Percentiles rank a stretch among this genome's conserved stretches.
phyloP scores from a whole-genome alignment of 495 filamentous ascomycete species.

The Staphylotrichum longicolle region DNA sequence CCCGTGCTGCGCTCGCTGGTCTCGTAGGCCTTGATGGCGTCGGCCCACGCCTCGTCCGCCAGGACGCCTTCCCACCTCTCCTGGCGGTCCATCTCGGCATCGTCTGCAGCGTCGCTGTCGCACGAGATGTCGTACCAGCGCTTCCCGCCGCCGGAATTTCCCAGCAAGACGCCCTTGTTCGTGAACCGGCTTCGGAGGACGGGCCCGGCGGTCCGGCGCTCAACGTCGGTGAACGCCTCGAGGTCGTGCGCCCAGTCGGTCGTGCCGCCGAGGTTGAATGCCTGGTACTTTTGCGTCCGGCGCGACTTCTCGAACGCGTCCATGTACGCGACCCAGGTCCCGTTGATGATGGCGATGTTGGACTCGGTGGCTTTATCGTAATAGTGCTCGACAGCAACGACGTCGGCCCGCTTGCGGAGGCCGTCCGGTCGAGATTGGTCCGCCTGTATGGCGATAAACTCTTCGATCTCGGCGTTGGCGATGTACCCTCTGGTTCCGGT shows the following conservation, averaged over 20 bases:
- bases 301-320: neutral
- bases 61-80: neutral
- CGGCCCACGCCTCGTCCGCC: neutral
- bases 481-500: slow-evolving; percentile 40
- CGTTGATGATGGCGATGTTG: neutral
- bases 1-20: neutral
- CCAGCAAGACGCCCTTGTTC: neutral
- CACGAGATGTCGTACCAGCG: neutral
- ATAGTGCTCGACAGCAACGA: too few relatives aligned
- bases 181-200: neutral
- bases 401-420: too few relatives aligned
- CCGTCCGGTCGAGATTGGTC: too few relatives aligned
- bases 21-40: neutral
- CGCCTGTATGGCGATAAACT: neutral
- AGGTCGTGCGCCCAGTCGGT: neutral
- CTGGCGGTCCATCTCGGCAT: neutral
- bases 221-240: neutral
- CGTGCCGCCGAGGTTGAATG: neutral
- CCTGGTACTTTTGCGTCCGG: neutral
- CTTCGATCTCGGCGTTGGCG: slow-evolving; percentile 37
- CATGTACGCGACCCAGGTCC: neutral
- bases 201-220: neutral
- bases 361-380: neutral
- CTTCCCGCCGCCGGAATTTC: neutral
- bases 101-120: neutral